These are phyloP conservation scores for Vanrija humicola DNA, from an alignment of 1,284 basidiomycete species.

Conservation along the genomic window DNA sequence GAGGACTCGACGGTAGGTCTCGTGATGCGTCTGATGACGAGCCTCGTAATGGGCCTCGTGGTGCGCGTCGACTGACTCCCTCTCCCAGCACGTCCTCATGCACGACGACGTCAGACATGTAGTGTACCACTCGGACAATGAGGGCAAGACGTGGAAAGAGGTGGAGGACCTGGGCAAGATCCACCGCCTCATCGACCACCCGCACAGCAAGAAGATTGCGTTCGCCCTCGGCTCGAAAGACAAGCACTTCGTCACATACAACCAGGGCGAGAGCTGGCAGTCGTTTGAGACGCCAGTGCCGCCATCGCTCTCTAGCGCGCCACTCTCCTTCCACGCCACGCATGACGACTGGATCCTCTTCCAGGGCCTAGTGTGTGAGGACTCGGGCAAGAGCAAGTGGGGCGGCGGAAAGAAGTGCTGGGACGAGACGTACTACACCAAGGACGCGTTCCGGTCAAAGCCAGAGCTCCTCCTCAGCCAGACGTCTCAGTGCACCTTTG, in stretches of 20 bases:
- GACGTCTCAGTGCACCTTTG: slow-evolving; percentile 76
- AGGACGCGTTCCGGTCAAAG: slow-evolving; percentile 66
- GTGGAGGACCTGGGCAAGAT: slow-evolving; percentile 62
- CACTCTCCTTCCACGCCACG: slow-evolving; percentile 80
- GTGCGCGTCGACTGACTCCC: too few species aligned
- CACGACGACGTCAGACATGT: slow-evolving; percentile 69
- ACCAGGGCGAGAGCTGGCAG: slow-evolving; percentile 81
- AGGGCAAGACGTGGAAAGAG: slow-evolving; percentile 75
- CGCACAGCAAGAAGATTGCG: slow-evolving; percentile 75
- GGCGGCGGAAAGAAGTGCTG: slow-evolving; percentile 58
- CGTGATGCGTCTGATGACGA: too few species aligned
- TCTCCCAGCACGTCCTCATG: slow-evolving; percentile 66
- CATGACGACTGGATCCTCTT: slow-evolving; percentile 75
- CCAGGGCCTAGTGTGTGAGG: slow-evolving; percentile 69
- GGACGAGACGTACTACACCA: slow-evolving; percentile 86
- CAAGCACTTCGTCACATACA: slow-evolving; percentile 77
- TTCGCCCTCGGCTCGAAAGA: slow-evolving; percentile 70
- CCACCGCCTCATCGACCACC: slow-evolving; percentile 77
- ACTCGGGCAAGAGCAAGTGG: slow-evolving; percentile 56
- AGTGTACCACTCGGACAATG: slow-evolving; percentile 78
- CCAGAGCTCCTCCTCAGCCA: slow-evolving; percentile 62
- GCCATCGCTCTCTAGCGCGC: slow-evolving; percentile 59
- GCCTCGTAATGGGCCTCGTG: too few species aligned
- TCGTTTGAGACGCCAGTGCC: slow-evolving; percentile 65
- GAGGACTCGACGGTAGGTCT: slow-evolving; percentile 73